These are phyloP conservation scores for Coelastrella sp. DNA, from an alignment of 139 green algal genomes.

Conservation along the genomic window DNA sequence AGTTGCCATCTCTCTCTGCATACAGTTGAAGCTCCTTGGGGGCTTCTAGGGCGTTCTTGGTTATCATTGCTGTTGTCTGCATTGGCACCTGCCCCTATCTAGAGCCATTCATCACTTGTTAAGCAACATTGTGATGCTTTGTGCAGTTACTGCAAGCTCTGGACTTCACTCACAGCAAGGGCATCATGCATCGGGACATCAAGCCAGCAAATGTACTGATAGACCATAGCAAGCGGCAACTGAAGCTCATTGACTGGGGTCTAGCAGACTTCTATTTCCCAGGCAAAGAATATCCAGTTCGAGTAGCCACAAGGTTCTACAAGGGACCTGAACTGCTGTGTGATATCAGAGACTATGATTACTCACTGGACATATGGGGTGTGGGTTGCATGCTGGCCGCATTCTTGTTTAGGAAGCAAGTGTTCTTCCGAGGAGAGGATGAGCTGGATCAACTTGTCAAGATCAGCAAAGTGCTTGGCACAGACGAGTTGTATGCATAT, in stretches of 20 bases:
- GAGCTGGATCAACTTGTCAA: constrained; percentile 99
- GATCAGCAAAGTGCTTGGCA: constrained; percentile 96
- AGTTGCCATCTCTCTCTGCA: too few species aligned
- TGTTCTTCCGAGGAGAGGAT: constrained; percentile 90
- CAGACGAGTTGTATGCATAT: constrained; percentile 76
- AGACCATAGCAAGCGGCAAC: constrained; percentile 91
- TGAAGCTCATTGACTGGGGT: constrained; percentile 99
- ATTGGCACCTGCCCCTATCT: too few species aligned
- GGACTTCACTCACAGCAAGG: constrained; percentile 93
- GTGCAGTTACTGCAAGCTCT: constrained; percentile 92
- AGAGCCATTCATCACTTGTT: not conserved
- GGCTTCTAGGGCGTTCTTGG: too few species aligned
- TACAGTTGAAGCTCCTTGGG: too few species aligned
- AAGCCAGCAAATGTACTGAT: constrained; percentile 95
- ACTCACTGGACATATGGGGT: constrained; percentile 97
- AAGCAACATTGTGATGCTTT: too few species aligned
- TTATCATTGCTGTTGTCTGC: too few species aligned
- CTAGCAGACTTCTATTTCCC: constrained; percentile 99
- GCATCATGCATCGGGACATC: constrained; percentile 94
- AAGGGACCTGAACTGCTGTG: constrained; percentile 99
- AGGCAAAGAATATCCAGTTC: constrained; percentile 48
- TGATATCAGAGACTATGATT: constrained; percentile 93
- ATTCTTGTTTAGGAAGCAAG: constrained; percentile 97
- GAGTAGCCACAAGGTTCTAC: constrained; percentile 88
- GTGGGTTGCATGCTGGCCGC: constrained; percentile 89